phyloP scores from a whole-genome alignment of 192 early-diverging fungal genomes.

The Chytriomyces sp. region DNA sequence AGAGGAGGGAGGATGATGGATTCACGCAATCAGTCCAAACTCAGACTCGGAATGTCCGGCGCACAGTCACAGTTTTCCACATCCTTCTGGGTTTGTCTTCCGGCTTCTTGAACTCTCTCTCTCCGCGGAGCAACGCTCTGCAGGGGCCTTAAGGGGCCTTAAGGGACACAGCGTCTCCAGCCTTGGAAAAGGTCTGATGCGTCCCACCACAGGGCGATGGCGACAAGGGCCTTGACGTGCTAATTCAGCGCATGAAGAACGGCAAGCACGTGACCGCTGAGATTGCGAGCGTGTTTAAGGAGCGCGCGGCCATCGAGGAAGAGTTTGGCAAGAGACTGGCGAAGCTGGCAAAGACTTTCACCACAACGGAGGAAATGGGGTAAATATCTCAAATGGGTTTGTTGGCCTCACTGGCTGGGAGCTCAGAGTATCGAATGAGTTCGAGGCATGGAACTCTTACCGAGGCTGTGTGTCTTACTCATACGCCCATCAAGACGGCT shows the following conservation, averaged over 20 bases:
- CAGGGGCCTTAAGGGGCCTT: too few relatives aligned
- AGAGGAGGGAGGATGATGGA: too few relatives aligned
- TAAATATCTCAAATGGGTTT: too few relatives aligned
- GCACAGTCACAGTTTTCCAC: slow-evolving; percentile 35
- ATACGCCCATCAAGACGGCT: too few relatives aligned
- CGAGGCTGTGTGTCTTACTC: too few relatives aligned
- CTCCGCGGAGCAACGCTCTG: neutral
- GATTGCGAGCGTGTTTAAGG: slow-evolving; percentile 46
- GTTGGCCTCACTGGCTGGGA: too few relatives aligned
- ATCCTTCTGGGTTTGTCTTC: slow-evolving; percentile 44
- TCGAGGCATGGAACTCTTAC: too few relatives aligned
- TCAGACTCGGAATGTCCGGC: too few relatives aligned
- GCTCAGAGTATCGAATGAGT: too few relatives aligned
- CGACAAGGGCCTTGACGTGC: slow-evolving; percentile 53
- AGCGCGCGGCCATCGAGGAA: slow-evolving; percentile 58
- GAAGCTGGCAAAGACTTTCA: slow-evolving; percentile 55
- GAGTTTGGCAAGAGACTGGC: slow-evolving; percentile 57
- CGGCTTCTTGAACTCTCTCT: neutral
- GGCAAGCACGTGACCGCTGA: slow-evolving; percentile 56
- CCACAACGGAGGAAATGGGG: slow-evolving; percentile 56
- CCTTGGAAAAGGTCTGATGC: too few relatives aligned
- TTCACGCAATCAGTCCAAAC: too few relatives aligned
- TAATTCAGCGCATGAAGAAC: slow-evolving; percentile 47
- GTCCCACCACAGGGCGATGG: slow-evolving; percentile 43
- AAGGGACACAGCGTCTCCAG: too few relatives aligned